phyloP scores from a whole-genome alignment of 371 early-diverging fungal genomes.

The Mortierella sp. region DNA sequence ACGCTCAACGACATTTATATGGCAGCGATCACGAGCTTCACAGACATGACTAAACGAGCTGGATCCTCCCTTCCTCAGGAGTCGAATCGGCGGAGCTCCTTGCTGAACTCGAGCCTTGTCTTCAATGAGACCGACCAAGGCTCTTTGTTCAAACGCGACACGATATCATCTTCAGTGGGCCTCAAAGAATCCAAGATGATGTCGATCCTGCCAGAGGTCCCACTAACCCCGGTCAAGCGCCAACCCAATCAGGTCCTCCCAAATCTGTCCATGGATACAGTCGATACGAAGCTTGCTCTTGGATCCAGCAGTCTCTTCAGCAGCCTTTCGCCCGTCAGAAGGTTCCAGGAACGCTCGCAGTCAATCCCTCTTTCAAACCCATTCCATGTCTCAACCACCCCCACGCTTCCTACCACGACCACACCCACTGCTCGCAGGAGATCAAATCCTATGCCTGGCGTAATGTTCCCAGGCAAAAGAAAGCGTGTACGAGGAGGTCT shows the following conservation, averaged over 20 bases:
- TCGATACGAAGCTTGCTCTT: slow-evolving; percentile 43
- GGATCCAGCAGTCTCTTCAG: slow-evolving; percentile 49
- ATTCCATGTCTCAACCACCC: slow-evolving; percentile 11
- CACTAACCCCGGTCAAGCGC: slow-evolving; percentile 46
- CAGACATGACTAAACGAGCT: slow-evolving; percentile 57
- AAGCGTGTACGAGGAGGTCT: slow-evolving; percentile 39
- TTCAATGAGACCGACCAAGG: neutral
- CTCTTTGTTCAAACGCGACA: slow-evolving; percentile 13
- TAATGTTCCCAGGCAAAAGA: slow-evolving; percentile 25
- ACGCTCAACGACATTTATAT: slow-evolving; percentile 59
- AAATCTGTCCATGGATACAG: slow-evolving; percentile 47
- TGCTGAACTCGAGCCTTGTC: neutral
- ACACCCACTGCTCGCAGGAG: slow-evolving; percentile 19
- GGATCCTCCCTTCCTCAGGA: slow-evolving; percentile 25
- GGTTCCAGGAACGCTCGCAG: slow-evolving; percentile 26
- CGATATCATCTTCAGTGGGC: slow-evolving; percentile 5
- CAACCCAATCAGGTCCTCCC: slow-evolving; percentile 36
- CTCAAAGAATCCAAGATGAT: slow-evolving; percentile 35
- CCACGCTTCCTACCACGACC: slow-evolving; percentile 9
- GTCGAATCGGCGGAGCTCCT: neutral
- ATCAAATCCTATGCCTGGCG: slow-evolving; percentile 21
- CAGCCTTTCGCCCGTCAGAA: slow-evolving; percentile 32
- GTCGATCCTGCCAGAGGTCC: slow-evolving; percentile 48
- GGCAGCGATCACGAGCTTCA: slow-evolving; percentile 61
- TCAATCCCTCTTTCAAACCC: slow-evolving; percentile 18